Base-by-base conservation (phyloP, 2,329 filamentous ascomycete genomes). In the Xylaria sp. region DNA sequence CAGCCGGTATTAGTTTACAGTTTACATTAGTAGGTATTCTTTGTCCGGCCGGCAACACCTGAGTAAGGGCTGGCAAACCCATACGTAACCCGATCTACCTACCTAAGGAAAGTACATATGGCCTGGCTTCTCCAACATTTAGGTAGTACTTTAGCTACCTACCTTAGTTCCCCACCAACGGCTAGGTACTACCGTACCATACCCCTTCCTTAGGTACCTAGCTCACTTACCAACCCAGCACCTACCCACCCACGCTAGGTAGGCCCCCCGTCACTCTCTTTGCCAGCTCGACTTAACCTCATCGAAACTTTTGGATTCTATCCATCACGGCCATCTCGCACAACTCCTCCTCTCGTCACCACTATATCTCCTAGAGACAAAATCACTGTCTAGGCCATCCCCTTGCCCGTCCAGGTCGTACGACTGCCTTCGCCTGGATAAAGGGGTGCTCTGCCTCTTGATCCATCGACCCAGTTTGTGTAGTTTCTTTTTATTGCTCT, bases 261-360 rank as follows among this genome's bases (percentile, higher is more conserved):
- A 10, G 58, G 67, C 58, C 68, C 66, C 68, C 70, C 70, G 65
- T 69, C 66, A 61, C 68, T 64, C 65, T 66, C 63, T 67, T 63
- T 56, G 54, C 69, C 71, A 71, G 65, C 66, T 69, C 44, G 64
- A 65, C 69, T 69, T 69, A 56, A 69, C 64, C 69, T 69, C 69
- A 71, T 72, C 63, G 56, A 72, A 72, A 71, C 69, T 72, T 71
- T 72, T 72, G 69, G 70, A 69, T 65, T 61, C 63, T 52, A 50
- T 65, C 65, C 71, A 65, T 72, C 70, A 66, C 63, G 61, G 56
- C 48, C 54, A 62, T 68, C 62, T 64, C 62, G 59, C 63, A 69
- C 65, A 57, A 39, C 60, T 64, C 64, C 52, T 68, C 55, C 60
- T 60, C 60, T 50, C 46, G 32, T 48, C 62, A 66, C 57, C 32